Evolutionary conservation across 2,329 filamentous ascomycete species (phyloP).

Genomic region (Alternaria alternata): DNA sequence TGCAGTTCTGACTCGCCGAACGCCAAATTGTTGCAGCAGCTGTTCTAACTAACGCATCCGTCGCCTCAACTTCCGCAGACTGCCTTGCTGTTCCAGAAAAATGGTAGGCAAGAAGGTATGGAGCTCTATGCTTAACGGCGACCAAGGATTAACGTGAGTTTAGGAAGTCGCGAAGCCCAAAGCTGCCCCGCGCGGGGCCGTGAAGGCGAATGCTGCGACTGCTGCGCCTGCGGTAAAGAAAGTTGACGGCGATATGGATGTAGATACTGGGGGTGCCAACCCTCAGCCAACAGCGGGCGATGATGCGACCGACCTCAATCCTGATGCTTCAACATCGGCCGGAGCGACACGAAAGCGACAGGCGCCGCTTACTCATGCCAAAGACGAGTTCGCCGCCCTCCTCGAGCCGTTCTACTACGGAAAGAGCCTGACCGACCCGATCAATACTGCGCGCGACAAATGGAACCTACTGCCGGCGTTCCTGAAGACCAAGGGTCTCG

Average conservation of each 20-base stretch:
- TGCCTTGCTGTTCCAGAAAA: conserved; percentile 21
- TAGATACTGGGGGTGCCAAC: conserved; percentile 15
- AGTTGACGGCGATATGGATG: conserved; percentile 21
- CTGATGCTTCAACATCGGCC: conserved; percentile 28
- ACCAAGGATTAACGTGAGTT: conserved; percentile 16
- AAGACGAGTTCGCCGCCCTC: conserved; percentile 67
- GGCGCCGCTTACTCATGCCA: conserved; percentile 40
- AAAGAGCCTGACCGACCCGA: conserved; percentile 72
- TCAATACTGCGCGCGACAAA: conserved; percentile 82
- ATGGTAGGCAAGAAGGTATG: conserved; percentile 47
- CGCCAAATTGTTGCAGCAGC: conserved; percentile 40
- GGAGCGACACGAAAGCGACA: conserved; percentile 41
- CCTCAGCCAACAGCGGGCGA: conserved; percentile 14
- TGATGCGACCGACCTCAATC: conserved; percentile 26
- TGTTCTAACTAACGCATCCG: conserved; percentile 18
- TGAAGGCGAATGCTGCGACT: conserved; percentile 32
- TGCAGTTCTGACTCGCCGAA: conserved; percentile 34
- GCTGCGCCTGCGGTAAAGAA: conserved; percentile 20
- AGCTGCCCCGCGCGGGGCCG: conserved; percentile 45
- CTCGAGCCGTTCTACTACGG: conserved; percentile 75
- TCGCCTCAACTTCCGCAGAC: conserved; percentile 19
- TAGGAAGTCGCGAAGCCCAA: conserved; percentile 41
- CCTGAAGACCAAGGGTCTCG: conserved; percentile 93
- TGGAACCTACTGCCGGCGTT: conserved; percentile 98
- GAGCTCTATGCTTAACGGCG: background rate